Conservation (phyloP, 2,329 filamentous ascomycete genomes). For the Beauveria brongniartii region DNA sequence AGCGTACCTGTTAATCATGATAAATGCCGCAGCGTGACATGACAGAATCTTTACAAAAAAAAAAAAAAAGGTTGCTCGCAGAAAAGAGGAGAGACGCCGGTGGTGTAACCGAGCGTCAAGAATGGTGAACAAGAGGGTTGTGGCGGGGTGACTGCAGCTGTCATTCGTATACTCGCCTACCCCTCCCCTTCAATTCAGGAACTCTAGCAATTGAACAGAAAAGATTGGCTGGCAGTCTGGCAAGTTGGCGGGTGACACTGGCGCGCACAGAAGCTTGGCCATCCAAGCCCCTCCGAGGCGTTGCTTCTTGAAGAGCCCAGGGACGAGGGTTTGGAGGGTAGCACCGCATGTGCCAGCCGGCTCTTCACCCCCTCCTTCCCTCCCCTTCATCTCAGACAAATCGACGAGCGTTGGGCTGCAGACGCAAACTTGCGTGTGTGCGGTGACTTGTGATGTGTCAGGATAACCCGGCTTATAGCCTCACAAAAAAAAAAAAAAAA, state of each 20-base stretch:
- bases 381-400: not conserved
- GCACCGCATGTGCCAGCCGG: not conserved
- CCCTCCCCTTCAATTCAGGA: not conserved
- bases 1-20: not conserved
- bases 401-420: not conserved
- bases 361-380: not conserved
- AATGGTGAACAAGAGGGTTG: not conserved
- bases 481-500: not conserved
- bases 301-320: not conserved
- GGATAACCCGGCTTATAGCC: not conserved
- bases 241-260: too few species aligned
- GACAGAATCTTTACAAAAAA: not conserved
- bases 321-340: not conserved
- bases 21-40: not conserved
- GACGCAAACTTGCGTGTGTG: not conserved
- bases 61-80: not conserved
- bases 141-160: not conserved
- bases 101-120: not conserved
- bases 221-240: not conserved
- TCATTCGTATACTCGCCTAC: not conserved
- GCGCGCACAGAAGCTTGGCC: too few species aligned
- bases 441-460: not conserved
- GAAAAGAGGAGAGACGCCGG: not conserved
- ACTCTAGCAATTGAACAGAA: not conserved
- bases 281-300: not conserved